Evolutionary conservation across 768 basidiomycete species (phyloP).

Genomic region (Tylopilus plumbeoviolaceoides): DNA sequence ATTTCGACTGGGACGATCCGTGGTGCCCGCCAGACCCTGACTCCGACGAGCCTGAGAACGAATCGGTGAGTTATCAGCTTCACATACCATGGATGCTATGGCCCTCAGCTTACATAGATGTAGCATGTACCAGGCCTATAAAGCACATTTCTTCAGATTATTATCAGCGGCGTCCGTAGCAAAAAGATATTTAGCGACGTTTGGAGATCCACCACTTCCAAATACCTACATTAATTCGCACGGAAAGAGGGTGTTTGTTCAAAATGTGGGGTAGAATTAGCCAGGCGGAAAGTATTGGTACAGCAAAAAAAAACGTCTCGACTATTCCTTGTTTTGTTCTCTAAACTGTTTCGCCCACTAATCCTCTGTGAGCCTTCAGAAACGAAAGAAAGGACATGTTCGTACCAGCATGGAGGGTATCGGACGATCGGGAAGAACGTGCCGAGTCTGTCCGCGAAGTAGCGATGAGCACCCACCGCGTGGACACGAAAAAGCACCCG

Average conservation of each 20-base stretch:
- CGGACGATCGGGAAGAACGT: constrained; percentile 54
- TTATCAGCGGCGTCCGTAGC: too few species aligned
- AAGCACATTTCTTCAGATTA: too few species aligned
- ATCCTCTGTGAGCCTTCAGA: not conserved
- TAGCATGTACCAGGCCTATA: too few species aligned
- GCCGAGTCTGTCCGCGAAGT: constrained; percentile 44
- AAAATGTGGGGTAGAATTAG: not conserved
- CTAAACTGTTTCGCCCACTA: constrained; percentile 53
- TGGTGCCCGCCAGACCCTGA: too few species aligned
- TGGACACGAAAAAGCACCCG: not conserved
- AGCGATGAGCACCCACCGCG: constrained; percentile 1
- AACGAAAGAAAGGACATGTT: constrained; percentile 4
- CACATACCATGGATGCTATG: too few species aligned
- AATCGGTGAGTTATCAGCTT: too few species aligned
- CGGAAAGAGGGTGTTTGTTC: not conserved
- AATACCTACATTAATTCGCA: too few species aligned
- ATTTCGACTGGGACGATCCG: too few species aligned
- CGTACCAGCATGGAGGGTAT: constrained; percentile 81
- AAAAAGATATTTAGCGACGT: too few species aligned
- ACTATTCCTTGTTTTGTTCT: constrained; percentile 22
- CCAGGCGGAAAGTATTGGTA: not conserved
- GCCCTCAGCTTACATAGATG: too few species aligned
- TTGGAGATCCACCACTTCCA: too few species aligned
- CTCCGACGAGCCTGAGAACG: too few species aligned
- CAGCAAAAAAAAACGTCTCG: not conserved